These are phyloP conservation scores for Lodderomyces elongisporus DNA, from an alignment of 1,139 yeast species.

Conservation along the genomic window DNA sequence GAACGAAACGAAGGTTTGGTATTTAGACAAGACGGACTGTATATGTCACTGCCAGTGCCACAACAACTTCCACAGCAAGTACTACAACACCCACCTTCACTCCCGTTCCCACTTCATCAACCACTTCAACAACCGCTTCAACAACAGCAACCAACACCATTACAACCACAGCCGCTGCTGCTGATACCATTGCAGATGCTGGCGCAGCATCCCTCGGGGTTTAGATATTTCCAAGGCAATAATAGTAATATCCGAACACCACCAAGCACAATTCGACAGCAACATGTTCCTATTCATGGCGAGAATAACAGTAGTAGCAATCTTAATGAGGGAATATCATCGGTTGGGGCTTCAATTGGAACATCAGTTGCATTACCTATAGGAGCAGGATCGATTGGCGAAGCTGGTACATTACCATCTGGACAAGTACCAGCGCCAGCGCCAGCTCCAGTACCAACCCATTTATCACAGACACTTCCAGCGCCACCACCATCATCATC, in stretches of 20 bases:
- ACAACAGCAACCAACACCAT: slow-evolving; percentile 1
- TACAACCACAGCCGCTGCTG: background rate
- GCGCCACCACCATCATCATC: too few relatives aligned
- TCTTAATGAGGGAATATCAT: too few relatives aligned
- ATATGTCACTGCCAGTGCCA: background rate
- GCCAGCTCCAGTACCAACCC: too few relatives aligned
- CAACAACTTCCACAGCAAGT: too few relatives aligned
- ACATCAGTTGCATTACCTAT: background rate
- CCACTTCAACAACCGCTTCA: slow-evolving; percentile 1
- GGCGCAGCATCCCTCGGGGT: slow-evolving; percentile 1
- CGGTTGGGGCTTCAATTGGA: background rate
- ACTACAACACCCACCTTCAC: background rate
- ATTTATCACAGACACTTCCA: background rate
- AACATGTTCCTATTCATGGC: too few relatives aligned
- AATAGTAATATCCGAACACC: slow-evolving; percentile 3
- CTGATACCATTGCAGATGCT: background rate
- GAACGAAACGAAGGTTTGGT: too few relatives aligned
- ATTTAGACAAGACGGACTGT: too few relatives aligned
- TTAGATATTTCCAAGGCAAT: slow-evolving; percentile 3
- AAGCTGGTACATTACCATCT: too few relatives aligned
- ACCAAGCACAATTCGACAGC: background rate
- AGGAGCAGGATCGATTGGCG: background rate
- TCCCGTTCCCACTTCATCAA: background rate
- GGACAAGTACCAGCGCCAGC: too few relatives aligned
- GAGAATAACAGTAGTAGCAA: too few relatives aligned